phyloP scores from a whole-genome alignment of 1,284 basidiomycete species.

The Microbotryum intermedium region DNA sequence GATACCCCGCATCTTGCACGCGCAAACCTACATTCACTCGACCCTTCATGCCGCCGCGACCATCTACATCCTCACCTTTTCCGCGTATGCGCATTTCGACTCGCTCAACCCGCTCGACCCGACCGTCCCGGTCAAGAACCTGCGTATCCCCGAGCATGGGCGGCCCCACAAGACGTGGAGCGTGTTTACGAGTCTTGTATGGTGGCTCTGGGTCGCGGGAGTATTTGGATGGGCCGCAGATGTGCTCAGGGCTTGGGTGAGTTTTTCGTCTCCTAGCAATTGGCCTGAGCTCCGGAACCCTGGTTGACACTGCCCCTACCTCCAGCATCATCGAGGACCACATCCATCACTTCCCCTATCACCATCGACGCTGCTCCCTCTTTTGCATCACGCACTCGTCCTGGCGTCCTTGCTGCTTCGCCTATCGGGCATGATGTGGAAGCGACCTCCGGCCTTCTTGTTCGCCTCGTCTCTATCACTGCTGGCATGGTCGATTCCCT shows the following conservation, averaged over 20 bases:
- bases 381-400: slow-evolving; percentile 29
- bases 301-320: background rate
- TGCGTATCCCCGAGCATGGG: slow-evolving; percentile 1
- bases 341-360: slow-evolving; percentile 25
- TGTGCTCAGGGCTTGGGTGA: slow-evolving; percentile 24
- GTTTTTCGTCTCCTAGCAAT: background rate
- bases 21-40: slow-evolving; percentile 27
- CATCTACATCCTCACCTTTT: slow-evolving; percentile 31
- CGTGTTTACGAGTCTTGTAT: slow-evolving; percentile 13
- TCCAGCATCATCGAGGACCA: slow-evolving; percentile 21
- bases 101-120: slow-evolving; percentile 28
- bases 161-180: slow-evolving; percentile 20
- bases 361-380: slow-evolving; percentile 27
- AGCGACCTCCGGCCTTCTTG: slow-evolving; percentile 18
- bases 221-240: slow-evolving; percentile 28
- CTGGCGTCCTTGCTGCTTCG: slow-evolving; percentile 20
- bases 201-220: slow-evolving; percentile 30
- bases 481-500: slow-evolving; percentile 28
- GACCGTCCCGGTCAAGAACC: background rate
- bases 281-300: background rate
- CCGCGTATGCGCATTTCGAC: slow-evolving; percentile 27
- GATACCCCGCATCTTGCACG: slow-evolving; percentile 25
- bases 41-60: slow-evolving; percentile 26
- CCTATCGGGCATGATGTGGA: slow-evolving; percentile 13
- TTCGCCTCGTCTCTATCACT: slow-evolving; percentile 29